Evolutionary conservation across 768 basidiomycete species (phyloP), one percentile per base, ranked within the genome.

Genomic region (Porpolomopsis calyptriformis): DNA sequence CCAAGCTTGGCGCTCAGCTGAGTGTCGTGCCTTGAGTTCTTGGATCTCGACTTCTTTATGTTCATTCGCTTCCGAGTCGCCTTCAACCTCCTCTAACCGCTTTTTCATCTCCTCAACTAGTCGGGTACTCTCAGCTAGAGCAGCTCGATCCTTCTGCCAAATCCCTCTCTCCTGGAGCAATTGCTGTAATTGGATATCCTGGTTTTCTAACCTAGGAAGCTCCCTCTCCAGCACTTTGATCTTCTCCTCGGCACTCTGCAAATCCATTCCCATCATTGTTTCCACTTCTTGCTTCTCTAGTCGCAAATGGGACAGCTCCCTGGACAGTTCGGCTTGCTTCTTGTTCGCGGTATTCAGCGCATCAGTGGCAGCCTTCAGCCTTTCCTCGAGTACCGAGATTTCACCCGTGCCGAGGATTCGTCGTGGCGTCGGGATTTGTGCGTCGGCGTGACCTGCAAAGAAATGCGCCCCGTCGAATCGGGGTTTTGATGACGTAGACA

Each of bases 401-500:
- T 78, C 76, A 2, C 68, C 61, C 11, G 70, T 62, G 9, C 72
- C 67, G 0, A 73, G 64, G 2, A 68, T 66, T 34, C 69, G 61
- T 24, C 66, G 65, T 34, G 64, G 55, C 37, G 59, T 64, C 0
- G 84, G 85, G 0, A 83, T 65, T 14, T 84, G 64, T 4, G 85
- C 74, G 36, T 79, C 73, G 3, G 74, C 77, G 52, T 90, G 84
- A 0, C 89, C 88, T 0, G 90, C 85, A 52, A 90, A 90, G 44
- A 91, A 69, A 64, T 90, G 87, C 0, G 82, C 78, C 10, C 86
- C 86, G 45, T 87, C 85, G 58, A 92, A 92, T 31, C 76, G 77
- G 7, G 66, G 54, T 34, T 67, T 70, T 4, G 75, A 64, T 10
- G 71, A 62, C 1, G 71, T 65, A 2, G 67, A 62, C 11, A 62